Evolutionary conservation across 2,329 filamentous ascomycete species (phyloP), one percentile per base, ranked within the genome.

Genomic region (Botrytis paeoniae): DNA sequence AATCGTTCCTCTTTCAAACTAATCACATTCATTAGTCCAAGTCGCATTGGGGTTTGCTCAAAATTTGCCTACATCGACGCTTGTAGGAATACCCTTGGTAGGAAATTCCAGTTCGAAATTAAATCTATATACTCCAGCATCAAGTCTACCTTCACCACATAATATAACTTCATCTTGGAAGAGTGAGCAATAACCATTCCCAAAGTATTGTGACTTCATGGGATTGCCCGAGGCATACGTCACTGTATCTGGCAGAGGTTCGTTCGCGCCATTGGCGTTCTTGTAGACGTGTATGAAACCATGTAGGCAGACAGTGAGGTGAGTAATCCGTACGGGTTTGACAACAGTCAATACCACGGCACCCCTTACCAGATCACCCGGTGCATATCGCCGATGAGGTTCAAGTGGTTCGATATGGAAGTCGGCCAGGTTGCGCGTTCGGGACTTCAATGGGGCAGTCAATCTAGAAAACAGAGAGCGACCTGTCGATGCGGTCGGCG

Each of bases 1-100:
- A 78, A 99, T 93, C 2, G 93, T 95, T 51, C 96, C 96, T 80
- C 95, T 91, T 83, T 98, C 96, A 82, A 99, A 99, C 94, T 98
- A 70, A 63, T 60, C 41, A 37, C 32, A 37, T n/a, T 29, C 45
- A 72, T 72, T 68, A 61, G 54, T 62, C 65, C 14, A 61, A 51
- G 70, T 63, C 60, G 69, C 69, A 71, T 65, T 29, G 60, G 60
- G 45, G 45, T 32, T 32, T 45, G n/a, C 8, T 32, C 59, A 39
- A 39, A 57, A 32, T 35, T 63, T 71, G 85, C 93, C 80, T 87
- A 98, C 95, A 83, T 97, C 95, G 80, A 99, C 95, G 81, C 95
- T 98, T 82, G 93, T 97, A n/a, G 93, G 93, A 73, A 96, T 83
- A 8, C 87, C 88, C 77, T 89, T 88, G 68, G 87, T 85, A 3